phyloP scores from a whole-genome alignment of 257 asterid species.

The Euphrasia confusa region DNA sequence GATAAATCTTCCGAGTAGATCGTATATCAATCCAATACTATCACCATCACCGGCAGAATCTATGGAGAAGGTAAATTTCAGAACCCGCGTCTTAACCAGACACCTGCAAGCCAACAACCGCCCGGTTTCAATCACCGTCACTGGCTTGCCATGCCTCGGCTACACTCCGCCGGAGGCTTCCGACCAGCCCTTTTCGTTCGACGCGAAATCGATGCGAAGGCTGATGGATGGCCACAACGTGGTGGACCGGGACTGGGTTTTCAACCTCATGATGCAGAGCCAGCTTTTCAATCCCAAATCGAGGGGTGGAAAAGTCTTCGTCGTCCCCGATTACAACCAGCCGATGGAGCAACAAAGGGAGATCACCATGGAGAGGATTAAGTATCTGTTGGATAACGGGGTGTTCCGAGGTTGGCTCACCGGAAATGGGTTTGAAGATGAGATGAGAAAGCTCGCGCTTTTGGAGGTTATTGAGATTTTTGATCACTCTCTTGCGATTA shows the following conservation, averaged over 20 bases:
- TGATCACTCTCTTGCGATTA: conserved; percentile 89
- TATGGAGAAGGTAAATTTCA: conserved; percentile 62
- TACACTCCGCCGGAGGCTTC: conserved; percentile 77
- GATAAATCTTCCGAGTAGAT: too few relatives aligned
- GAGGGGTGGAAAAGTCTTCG: conserved; percentile 73
- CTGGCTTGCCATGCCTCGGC: conserved; percentile 57
- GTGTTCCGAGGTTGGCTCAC: conserved; percentile 90
- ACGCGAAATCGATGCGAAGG: conserved; percentile 59
- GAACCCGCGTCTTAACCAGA: conserved; percentile 56
- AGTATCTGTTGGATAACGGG: conserved; percentile 66
- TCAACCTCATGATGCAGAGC: conserved; percentile 65
- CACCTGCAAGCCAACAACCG: conserved; percentile 48
- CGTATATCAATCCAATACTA: background rate
- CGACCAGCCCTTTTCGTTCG: conserved; percentile 46
- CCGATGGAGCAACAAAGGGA: conserved; percentile 98
- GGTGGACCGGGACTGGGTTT: conserved; percentile 83
- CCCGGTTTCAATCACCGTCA: conserved; percentile 5
- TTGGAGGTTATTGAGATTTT: conserved; percentile 66
- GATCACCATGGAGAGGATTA: conserved; percentile 88
- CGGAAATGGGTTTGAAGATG: conserved; percentile 59
- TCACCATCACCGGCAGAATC: background rate
- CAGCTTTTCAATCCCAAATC: conserved; percentile 61
- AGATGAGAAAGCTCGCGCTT: conserved; percentile 81
- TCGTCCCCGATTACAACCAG: conserved; percentile 80
- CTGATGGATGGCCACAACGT: conserved; percentile 76